Conservation (phyloP, 164 flowering plant species). For the Amborella trichopoda region DNA sequence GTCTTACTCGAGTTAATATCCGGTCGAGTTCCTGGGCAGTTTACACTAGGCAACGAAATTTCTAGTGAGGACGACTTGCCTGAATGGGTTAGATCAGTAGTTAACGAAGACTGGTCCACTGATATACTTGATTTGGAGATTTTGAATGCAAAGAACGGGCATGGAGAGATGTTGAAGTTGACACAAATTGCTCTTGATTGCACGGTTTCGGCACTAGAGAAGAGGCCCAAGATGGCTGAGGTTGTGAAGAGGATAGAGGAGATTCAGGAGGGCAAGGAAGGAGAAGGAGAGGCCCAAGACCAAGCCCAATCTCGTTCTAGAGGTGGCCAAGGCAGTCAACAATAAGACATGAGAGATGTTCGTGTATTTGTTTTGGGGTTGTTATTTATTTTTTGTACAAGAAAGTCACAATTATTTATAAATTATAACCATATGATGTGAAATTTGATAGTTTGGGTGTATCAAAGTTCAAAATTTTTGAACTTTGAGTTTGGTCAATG, state of each 20-base stretch:
- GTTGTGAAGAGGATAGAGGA: conserved; percentile 37
- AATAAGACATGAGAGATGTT: too few species aligned
- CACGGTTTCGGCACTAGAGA: conserved; percentile 33
- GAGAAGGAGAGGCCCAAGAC: conserved; percentile 1
- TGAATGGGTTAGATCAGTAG: conserved; percentile 39
- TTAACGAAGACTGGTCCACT: conserved; percentile 42
- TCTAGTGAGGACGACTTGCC: conserved; percentile 17
- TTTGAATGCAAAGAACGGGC: conserved; percentile 23
- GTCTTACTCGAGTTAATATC: conserved; percentile 46
- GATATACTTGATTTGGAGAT: conserved; percentile 50
- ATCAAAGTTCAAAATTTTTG: too few species aligned
- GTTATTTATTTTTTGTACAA: too few species aligned
- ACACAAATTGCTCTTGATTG: conserved; percentile 43
- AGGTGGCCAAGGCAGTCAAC: too few species aligned
- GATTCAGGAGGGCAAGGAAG: conserved; percentile 10
- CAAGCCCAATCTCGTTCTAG: too few species aligned
- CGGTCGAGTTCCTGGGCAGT: conserved; percentile 30
- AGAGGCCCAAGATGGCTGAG: conserved; percentile 38
- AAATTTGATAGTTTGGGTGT: too few species aligned
- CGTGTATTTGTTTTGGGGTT: too few species aligned
- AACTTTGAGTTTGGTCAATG: too few species aligned
- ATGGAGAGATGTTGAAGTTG: conserved; percentile 43
- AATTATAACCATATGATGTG: too few species aligned
- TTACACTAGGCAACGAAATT: conserved; percentile 1
- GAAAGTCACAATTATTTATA: too few species aligned